Base-by-base conservation (phyloP, 805 yeast genomes). In the Debaryomyces tyrocola region DNA sequence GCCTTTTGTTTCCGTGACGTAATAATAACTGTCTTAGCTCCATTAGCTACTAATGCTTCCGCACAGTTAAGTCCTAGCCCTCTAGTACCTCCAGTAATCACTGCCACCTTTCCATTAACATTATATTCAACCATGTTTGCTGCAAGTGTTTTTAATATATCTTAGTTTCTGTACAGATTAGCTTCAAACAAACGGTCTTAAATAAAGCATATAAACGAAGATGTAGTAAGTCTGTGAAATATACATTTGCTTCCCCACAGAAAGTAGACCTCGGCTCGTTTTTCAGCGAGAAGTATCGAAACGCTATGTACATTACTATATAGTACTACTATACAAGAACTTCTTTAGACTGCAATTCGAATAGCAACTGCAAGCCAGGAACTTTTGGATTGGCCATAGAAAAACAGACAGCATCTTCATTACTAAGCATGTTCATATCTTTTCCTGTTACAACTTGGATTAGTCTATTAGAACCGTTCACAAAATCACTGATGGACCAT, bases 1-100 rank as follows among this genome's bases (percentile, higher is more conserved):
- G 87, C 88, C 27, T 73, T 62, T 28, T 66, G 75, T 55, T 84
- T 83, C 62, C 92, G 75, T 4, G 90, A 83, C 5, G 86, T 77
- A 50, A 86, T 77, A 49, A 80, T 80, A 20, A 85, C 81, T 20
- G 77, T 67, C 33, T 78, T 66, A 3, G 87, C 88, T 1, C 90
- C 90, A 47, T 81, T 79, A 39, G 68, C 61, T 4, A 84, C 76
- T 36, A 83, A 72, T 1, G 80, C 81, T 58, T 83, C 87, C 14
- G 88, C 87, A 64, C 85, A 80, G 58, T 80, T 66, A 37, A 82
- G 76, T 0, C 92, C 92, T 40, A 85, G 78, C 0, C 92, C 92
- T 55, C 91, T 71, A 20, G 89, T 80, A 24, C 90, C 90, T 4
- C 90, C 91, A 6, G 91, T 85, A 50, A 85, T 73, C 4, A 80